phyloP scores from a whole-genome alignment of 2,329 filamentous ascomycete genomes.

The Aspergillus neoniger region DNA sequence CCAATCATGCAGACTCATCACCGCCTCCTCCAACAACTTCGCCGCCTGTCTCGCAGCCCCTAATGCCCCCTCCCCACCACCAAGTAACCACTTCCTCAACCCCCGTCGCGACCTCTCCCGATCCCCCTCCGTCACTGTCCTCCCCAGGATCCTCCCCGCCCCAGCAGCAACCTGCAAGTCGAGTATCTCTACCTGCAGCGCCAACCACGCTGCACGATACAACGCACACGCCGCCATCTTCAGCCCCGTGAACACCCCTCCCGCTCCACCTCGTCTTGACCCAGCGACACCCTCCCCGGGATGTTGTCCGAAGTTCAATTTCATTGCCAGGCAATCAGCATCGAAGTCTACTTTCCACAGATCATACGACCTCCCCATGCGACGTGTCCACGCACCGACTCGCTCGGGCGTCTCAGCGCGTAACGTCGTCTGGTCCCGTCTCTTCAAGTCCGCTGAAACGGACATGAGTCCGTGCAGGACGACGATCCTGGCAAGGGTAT shows the following conservation, averaged over 20 bases:
- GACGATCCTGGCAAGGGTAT: slow-evolving; percentile 55
- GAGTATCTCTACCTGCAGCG: slow-evolving; percentile 60
- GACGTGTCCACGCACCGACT: slow-evolving; percentile 53
- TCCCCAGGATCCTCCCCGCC: slow-evolving; percentile 60
- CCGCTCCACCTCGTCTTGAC: slow-evolving; percentile 28
- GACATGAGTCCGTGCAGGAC: slow-evolving; percentile 65
- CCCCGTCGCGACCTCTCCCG: slow-evolving; percentile 49
- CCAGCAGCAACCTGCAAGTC: slow-evolving; percentile 65
- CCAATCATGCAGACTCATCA: slow-evolving; percentile 53
- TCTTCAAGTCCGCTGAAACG: slow-evolving; percentile 62
- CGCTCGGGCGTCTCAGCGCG: slow-evolving; percentile 45
- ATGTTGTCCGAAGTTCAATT: background rate
- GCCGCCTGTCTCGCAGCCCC: slow-evolving; percentile 54
- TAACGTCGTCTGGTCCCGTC: slow-evolving; percentile 63
- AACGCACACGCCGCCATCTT: slow-evolving; percentile 56
- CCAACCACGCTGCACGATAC: slow-evolving; percentile 60
- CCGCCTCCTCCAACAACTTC: slow-evolving; percentile 53
- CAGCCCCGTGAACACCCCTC: slow-evolving; percentile 46
- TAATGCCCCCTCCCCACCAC: slow-evolving; percentile 4
- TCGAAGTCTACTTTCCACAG: slow-evolving; percentile 63
- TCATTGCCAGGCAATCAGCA: slow-evolving; percentile 49
- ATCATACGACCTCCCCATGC: slow-evolving; percentile 57
- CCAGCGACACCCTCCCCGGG: slow-evolving; percentile 32
- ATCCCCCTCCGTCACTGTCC: slow-evolving; percentile 53
- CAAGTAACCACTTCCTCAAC: slow-evolving; percentile 25